Conservation (phyloP, 306 rosid genomes). For the Urtica urens region DNA sequence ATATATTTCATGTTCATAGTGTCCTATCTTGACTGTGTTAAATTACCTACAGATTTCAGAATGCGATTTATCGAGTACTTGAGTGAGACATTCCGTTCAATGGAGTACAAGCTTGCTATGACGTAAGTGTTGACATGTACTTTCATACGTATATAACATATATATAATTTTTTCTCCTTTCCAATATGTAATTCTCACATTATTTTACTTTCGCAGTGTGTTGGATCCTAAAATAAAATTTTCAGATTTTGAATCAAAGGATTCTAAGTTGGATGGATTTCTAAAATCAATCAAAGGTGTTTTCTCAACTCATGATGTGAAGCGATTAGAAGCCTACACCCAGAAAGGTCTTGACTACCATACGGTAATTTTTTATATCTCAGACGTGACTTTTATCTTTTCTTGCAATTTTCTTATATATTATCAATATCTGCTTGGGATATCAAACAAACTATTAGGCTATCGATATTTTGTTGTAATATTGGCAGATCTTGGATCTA, state of each 20-base stretch:
- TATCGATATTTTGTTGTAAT: too few species aligned
- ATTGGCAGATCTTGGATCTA: constrained; percentile 69
- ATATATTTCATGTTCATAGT: constrained; percentile 1
- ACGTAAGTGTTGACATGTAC: constrained; percentile 41
- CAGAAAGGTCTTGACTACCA: constrained; percentile 69
- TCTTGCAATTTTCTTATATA: too few species aligned
- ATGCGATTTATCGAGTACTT: constrained; percentile 54
- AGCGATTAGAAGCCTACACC: constrained; percentile 84
- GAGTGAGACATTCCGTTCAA: constrained; percentile 45
- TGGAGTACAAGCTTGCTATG: constrained; percentile 85
- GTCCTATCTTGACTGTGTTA: constrained; percentile 15
- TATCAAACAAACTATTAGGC: too few species aligned
- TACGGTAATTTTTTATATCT: constrained; percentile 46
- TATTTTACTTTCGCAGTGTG: constrained; percentile 42
- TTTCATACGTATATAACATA: constrained; percentile 7
- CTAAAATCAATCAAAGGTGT: constrained; percentile 43
- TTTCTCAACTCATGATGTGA: constrained; percentile 76
- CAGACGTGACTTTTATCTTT: neutral
- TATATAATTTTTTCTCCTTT: constrained; percentile 13
- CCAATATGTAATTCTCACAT: constrained; percentile 21
- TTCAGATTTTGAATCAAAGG: constrained; percentile 31
- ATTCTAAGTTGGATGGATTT: constrained; percentile 23
- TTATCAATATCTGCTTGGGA: too few species aligned
- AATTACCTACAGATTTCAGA: constrained; percentile 49
- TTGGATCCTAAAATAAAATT: constrained; percentile 83